Conservation (phyloP, 495 filamentous ascomycete genomes). For the Hapsidospora chrysogenum region DNA sequence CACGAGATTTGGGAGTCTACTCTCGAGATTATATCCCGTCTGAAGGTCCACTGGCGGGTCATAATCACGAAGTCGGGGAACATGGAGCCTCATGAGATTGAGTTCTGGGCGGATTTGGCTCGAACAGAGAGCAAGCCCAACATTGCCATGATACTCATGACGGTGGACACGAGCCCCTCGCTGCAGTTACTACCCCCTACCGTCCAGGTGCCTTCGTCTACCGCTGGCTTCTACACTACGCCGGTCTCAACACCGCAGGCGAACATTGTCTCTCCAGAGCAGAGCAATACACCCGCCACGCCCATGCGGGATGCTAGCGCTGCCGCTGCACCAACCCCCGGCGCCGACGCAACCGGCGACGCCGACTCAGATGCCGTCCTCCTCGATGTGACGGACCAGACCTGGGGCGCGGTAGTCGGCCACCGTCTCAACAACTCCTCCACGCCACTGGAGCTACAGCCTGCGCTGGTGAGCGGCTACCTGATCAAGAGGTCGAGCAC, state of each 20-base stretch:
- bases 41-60: slow-evolving; percentile 64
- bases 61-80: slow-evolving; percentile 57
- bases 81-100: slow-evolving; percentile 60
- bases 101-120: slow-evolving; percentile 33
- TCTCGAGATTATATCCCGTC: slow-evolving; percentile 50
- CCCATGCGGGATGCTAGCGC: slow-evolving; percentile 26
- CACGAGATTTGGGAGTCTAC: slow-evolving; percentile 80
- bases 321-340: slow-evolving; percentile 38
- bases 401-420: slow-evolving; percentile 58
- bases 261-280: slow-evolving; percentile 37
- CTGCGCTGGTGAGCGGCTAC: slow-evolving; percentile 54
- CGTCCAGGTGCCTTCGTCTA: slow-evolving; percentile 21
- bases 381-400: slow-evolving; percentile 62
- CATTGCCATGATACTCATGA: slow-evolving; percentile 42
- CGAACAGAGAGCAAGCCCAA: slow-evolving; percentile 24
- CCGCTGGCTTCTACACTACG: slow-evolving; percentile 28
- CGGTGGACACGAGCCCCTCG: slow-evolving; percentile 48
- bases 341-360: slow-evolving; percentile 30
- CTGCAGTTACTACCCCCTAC: slow-evolving; percentile 43
- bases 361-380: slow-evolving; percentile 59
- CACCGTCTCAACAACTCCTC: slow-evolving; percentile 56
- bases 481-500: slow-evolving; percentile 56
- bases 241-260: slow-evolving; percentile 42
- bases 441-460: slow-evolving; percentile 44
- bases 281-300: slow-evolving; percentile 29